Base-by-base conservation (phyloP, 2,329 filamentous ascomycete genomes). In the Epichloe sp. region DNA sequence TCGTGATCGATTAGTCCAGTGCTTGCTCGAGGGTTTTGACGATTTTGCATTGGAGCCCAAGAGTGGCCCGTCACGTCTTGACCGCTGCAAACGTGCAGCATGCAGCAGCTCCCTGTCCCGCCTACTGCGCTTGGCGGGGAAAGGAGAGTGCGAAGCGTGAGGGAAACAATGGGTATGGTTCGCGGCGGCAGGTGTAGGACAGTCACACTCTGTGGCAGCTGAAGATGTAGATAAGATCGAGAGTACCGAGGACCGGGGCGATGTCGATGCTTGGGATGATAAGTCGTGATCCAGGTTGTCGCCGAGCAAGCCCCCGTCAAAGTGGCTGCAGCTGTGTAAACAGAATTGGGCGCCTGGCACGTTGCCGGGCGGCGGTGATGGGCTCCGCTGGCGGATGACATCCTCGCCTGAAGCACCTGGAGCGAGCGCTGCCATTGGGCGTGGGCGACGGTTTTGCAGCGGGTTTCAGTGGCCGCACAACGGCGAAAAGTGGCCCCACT, bases 31-130 rank as follows among this genome's bases (percentile, higher is more conserved):
- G 19, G 31, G 12, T 26, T 47, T 31, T 41, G 58, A 55, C 50
- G 41, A 26, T 36, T 42, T 55, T 15, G 40, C 36, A 50, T 54
- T 44, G 48, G 55, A 53, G 50, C 52, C 56, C 35, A 50, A 49
- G 31, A 48, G 49, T 55, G 56, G 56, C 53, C 64, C 67, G 59
- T 64, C 64, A 56, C 64, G 70, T 58, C 60, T 65, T 50, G 72
- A 71, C 53, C 72, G 71, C 64, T 72, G 70, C 54, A 70, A 59
- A 54, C 74, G 69, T 56, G 70, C 71, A 57, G 72, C 72, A 65
- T 77, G 72, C 65, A 76, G 64, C 55, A 71, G 70, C 62, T 73
- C 67, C 59, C 72, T 72, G 68, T 74, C 65, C 55, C 69, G 67
- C 58, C 71, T 55, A 57, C 49, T 47, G 45, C 52, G 52, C 52